Percentiles rank a stretch among this genome's conserved stretches.
These are phyloP conservation scores for Xylaria cubensis DNA, from an alignment of 495 filamentous ascomycete genomes.

Conservation along the genomic window DNA sequence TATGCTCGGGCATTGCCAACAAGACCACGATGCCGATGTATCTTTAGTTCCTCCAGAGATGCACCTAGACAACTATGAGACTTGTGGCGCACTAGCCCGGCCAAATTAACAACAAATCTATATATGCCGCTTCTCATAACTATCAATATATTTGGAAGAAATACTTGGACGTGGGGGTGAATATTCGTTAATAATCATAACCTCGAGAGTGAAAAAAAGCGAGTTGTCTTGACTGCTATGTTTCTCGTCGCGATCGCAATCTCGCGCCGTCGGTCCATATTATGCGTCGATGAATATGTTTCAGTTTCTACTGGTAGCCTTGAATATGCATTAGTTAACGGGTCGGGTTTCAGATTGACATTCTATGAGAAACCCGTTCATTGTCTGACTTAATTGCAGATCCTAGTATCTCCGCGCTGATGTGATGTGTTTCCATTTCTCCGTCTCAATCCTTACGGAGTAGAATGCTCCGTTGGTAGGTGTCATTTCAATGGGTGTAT, in stretches of 20 bases:
- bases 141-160: not conserved
- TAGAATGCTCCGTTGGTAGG: not conserved
- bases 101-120: not conserved
- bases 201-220: not conserved
- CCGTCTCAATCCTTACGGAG: not conserved
- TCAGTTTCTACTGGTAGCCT: not conserved
- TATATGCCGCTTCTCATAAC: not conserved
- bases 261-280: conserved; percentile 3
- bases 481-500: not conserved
- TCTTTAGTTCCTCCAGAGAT: not conserved
- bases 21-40: not conserved
- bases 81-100: not conserved
- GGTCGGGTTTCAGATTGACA: not conserved
- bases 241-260: not conserved
- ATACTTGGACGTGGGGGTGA: not conserved
- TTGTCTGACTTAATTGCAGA: not conserved
- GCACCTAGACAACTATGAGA: not conserved
- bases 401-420: not conserved
- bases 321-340: not conserved
- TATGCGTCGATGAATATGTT: conserved; percentile 1
- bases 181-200: not conserved
- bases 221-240: not conserved
- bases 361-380: not conserved
- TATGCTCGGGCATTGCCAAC: not conserved
- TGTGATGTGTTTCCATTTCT: not conserved